Evolutionary conservation across 768 basidiomycete genomes (phyloP).

Genomic region (Tricholoma terreum): DNA sequence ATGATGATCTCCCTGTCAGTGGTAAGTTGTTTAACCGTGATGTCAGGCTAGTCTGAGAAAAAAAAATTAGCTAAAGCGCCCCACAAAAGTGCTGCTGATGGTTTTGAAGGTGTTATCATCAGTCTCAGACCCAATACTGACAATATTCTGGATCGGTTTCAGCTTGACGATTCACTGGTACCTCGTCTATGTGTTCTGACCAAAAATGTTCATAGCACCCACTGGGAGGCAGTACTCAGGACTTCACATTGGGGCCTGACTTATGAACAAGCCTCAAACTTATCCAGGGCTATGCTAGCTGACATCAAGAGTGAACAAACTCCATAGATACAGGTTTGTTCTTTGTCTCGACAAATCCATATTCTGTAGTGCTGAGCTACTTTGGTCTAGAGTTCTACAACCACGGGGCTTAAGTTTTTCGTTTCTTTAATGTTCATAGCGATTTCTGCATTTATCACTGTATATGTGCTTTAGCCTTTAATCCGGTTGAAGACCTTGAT

Average conservation of each 20-base stretch:
- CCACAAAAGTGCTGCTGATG: background rate
- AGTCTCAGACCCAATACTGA: background rate
- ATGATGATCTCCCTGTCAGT: background rate
- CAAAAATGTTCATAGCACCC: background rate
- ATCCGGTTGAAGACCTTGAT: background rate
- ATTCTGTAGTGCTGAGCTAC: background rate
- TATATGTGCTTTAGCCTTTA: conserved; percentile 1
- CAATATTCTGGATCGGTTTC: background rate
- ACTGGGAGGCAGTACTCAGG: conserved; percentile 4
- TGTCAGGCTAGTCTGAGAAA: background rate
- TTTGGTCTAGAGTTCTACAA: background rate
- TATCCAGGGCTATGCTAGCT: conserved; percentile 1
- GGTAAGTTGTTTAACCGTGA: background rate
- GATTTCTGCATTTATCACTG: background rate
- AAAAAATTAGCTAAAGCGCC: background rate
- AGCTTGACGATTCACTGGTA: conserved; percentile 3
- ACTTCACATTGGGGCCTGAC: conserved; percentile 4
- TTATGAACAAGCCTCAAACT: conserved; percentile 7
- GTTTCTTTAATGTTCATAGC: background rate
- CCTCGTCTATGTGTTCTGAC: background rate
- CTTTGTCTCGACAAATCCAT: background rate
- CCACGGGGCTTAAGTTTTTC: background rate
- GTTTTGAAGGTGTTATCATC: conserved; percentile 2
- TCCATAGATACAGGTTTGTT: background rate
- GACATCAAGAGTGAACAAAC: background rate